Evolutionary conservation across 345 rosid species (phyloP), one percentile per base, ranked within the genome.

Genomic region (Angophora floribunda): DNA sequence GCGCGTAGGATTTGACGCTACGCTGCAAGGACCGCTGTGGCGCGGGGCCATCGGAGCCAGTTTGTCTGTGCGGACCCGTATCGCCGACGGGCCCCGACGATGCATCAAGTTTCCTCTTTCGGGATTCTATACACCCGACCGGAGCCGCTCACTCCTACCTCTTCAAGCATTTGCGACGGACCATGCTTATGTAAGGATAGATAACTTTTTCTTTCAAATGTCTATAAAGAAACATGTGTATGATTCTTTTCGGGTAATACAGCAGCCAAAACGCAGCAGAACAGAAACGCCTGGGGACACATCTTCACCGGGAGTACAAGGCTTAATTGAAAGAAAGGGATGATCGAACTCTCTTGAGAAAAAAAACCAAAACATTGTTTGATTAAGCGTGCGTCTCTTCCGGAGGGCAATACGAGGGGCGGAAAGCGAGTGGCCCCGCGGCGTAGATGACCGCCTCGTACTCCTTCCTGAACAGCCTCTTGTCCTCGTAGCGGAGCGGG

Each of bases 341-440:
- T 63, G 75, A 63, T 52, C 75, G 75, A 63, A 16, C 75, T 13
- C 75, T n/a, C 36, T 28, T 28, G 75, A 63, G 19, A 63, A 63
- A 17, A 63, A 63, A 17, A 63, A 63, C 19, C 75, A n/a, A n/a
- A 36, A n/a, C 36, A 22, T 16, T 22, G 47, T n/a, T 51, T n/a
- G 41, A 85, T 85, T 52, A 85, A 53, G 47, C 67, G 67, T 80
- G 85, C 21, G 86, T 82, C 86, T 61, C 82, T 28, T 61, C 59
- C 32, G 93, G 89, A 85, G 93, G 91, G 92, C 99, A 97, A 6
- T 92, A 88, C 24, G 91, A 87, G 36, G 97, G 97, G 51, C 96
- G 97, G 94, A 97, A 97, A 90, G 99, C 98, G 93, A 96, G 87
- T 36, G 99, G 99, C 30, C 98, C 99, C 6, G 99, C 95, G 51